These are phyloP conservation scores for Agastache rugosa DNA, from an alignment of 257 asterid genomes.

Conservation along the genomic window DNA sequence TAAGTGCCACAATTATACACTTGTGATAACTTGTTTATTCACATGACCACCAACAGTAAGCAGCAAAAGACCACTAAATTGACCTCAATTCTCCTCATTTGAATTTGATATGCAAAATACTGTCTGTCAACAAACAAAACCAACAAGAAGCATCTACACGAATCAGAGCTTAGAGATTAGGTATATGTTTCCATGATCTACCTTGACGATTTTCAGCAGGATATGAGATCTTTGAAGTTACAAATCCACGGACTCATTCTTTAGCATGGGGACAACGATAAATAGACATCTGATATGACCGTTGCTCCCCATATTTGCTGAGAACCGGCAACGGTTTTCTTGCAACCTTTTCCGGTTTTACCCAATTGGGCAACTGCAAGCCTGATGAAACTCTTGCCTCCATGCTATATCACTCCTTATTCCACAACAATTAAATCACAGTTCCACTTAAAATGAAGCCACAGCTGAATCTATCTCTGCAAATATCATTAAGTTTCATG, in stretches of 20 bases:
- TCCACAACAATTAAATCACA: slow-evolving; percentile 20
- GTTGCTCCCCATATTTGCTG: slow-evolving; percentile 45
- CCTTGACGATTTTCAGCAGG: slow-evolving; percentile 71
- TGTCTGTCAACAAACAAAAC: slow-evolving; percentile 14
- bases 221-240: slow-evolving; percentile 56
- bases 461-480: too few species aligned
- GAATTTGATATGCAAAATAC: too few species aligned
- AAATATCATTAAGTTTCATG: too few species aligned
- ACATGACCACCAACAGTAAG: not conserved
- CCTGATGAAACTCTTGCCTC: slow-evolving; percentile 59
- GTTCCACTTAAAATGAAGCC: slow-evolving; percentile 3
- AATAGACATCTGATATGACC: slow-evolving; percentile 33
- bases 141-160: slow-evolving; percentile 7
- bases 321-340: slow-evolving; percentile 47
- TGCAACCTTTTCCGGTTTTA: slow-evolving; percentile 38
- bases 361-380: slow-evolving; percentile 52
- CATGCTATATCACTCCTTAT: slow-evolving; percentile 47
- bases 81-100: too few species aligned
- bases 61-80: not conserved
- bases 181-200: slow-evolving; percentile 33
- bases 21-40: too few species aligned
- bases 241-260: slow-evolving; percentile 37
- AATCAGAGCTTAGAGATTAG: not conserved
- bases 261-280: slow-evolving; percentile 44
- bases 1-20: too few species aligned